Conservation (phyloP, 164 flowering plant genomes). For the Macadamia integrifolia region DNA sequence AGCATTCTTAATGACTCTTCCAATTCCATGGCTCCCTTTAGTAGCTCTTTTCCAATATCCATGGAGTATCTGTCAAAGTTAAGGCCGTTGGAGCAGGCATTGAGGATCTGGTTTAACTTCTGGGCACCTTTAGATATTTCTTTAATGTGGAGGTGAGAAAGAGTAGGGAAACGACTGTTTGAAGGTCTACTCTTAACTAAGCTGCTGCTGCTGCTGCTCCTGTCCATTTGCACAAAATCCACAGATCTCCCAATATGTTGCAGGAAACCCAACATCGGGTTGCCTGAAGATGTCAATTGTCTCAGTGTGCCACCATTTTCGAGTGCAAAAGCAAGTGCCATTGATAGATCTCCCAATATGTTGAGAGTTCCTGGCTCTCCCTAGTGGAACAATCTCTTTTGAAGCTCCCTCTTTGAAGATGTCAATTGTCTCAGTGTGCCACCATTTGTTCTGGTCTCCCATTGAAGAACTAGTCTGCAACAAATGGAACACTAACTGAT, state of each 20-base stretch:
- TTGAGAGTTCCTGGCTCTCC: conserved; percentile 32
- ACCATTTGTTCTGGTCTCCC: conserved; percentile 14
- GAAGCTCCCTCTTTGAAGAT: conserved; percentile 30
- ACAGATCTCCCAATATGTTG: conserved; percentile 34
- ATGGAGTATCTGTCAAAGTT: conserved; percentile 46
- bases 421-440: no score
- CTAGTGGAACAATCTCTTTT: conserved; percentile 46
- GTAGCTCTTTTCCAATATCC: conserved; percentile 63
- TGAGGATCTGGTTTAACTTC: conserved; percentile 65
- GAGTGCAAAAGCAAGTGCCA: conserved; percentile 59
- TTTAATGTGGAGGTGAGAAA: conserved; percentile 48
- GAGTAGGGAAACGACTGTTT: conserved; percentile 27
- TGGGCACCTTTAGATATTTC: conserved; percentile 79
- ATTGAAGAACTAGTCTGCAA: conserved; percentile 30
- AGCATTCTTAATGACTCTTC: conserved; percentile 75
- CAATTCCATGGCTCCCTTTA: conserved; percentile 77
- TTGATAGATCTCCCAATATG: conserved; percentile 49
- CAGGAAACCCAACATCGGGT: conserved; percentile 34
- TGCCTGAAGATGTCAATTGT: conserved; percentile 33
- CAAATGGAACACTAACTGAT: neutral
- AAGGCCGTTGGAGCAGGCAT: conserved; percentile 49
- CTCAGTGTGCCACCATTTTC: conserved; percentile 45
- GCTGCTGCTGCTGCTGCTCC: conserved; percentile 17
- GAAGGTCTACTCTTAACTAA: conserved; percentile 16
- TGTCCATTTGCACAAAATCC: conserved; percentile 24